Evolutionary conservation across 352 stramenopile species (phyloP), one percentile per base, ranked within the genome.

Genomic region (Phytopythium ostracodes): DNA sequence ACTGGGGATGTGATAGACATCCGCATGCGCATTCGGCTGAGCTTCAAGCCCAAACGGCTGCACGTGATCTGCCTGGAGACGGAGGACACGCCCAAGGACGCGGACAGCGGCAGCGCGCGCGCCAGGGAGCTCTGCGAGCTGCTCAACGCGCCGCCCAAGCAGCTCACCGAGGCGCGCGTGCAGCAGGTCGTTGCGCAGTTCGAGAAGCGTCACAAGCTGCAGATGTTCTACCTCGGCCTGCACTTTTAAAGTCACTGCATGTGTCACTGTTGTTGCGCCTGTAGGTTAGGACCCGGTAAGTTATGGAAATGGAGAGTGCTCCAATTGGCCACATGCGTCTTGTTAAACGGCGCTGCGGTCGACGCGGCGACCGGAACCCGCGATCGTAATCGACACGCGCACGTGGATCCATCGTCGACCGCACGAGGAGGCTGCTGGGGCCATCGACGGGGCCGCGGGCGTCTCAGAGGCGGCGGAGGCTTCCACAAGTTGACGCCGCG

Each of bases 41-140:
- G 66, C 61, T 74, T 80, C 54, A 79, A 80, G 61, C 38, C 54
- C 60, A 81, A 85, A 36, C 71, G 70, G 24, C 63, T 96, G 35
- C 85, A 94, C 59, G 55, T 95, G 40, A 85, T 96, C 59, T 94
- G 88, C 52, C 62, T 96, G 24, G 86, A 95, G 52, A 87, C 79
- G 24, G 74, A 79, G 33, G 87, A 96, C 67, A 91, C 87, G 0
- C 76, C 86, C 2, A 70, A 89, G 35, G 73, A 90, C n/a, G 87
- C 87, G 2, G 27, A 66, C 15, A 73, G 43, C 2, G 86, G 82
- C 50, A 70, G 83, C 4, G 57, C 68, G 38, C 65, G 75, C 31
- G 85, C 87, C 20, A 70, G 90, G 3, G 59, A 75, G 40, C 63
- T 94, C 27, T 91, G 81, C 60, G 55, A 72, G 59, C 49, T 79